These are phyloP conservation scores for Chaetomium globosum DNA, from an alignment of 2,329 filamentous ascomycete genomes.

Conservation along the genomic window DNA sequence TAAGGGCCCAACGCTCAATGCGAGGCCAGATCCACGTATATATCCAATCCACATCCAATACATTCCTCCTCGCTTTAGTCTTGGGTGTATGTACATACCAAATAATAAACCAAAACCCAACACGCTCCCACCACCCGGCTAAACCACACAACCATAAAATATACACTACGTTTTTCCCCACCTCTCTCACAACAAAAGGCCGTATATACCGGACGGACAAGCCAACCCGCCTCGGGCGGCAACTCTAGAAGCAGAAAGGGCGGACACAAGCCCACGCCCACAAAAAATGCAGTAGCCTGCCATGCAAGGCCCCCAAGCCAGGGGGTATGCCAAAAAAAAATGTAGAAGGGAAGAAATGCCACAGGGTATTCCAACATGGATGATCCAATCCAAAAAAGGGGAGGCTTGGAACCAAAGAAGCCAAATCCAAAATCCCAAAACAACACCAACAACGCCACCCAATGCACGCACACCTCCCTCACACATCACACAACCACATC, in stretches of 20 bases:
- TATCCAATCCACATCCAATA: background rate
- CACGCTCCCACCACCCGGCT: background rate
- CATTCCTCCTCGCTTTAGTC: background rate
- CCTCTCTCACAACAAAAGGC: background rate
- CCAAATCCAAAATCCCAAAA: slow-evolving; percentile 4
- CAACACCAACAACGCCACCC: background rate
- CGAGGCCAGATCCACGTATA: background rate
- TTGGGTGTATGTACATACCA: too few species aligned
- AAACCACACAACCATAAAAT: background rate
- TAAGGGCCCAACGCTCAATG: background rate
- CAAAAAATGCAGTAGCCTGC: background rate
- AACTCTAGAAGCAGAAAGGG: background rate
- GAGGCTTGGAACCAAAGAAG: background rate
- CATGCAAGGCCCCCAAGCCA: slow-evolving; percentile 3
- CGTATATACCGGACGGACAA: background rate
- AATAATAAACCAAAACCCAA: background rate
- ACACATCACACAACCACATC: background rate
- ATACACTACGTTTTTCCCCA: background rate
- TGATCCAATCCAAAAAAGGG: slow-evolving; percentile 9
- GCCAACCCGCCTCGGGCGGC: background rate
- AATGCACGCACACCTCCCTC: background rate
- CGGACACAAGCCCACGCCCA: background rate
- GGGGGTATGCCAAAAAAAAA: slow-evolving; percentile 1
- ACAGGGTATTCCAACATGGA: background rate
- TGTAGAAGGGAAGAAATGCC: slow-evolving; percentile 1